Percentiles rank a stretch among this genome's conserved stretches.
Evolutionary conservation across 2,329 filamentous ascomycete genomes (phyloP).

Genomic region (Aspergillus fijiensis): DNA sequence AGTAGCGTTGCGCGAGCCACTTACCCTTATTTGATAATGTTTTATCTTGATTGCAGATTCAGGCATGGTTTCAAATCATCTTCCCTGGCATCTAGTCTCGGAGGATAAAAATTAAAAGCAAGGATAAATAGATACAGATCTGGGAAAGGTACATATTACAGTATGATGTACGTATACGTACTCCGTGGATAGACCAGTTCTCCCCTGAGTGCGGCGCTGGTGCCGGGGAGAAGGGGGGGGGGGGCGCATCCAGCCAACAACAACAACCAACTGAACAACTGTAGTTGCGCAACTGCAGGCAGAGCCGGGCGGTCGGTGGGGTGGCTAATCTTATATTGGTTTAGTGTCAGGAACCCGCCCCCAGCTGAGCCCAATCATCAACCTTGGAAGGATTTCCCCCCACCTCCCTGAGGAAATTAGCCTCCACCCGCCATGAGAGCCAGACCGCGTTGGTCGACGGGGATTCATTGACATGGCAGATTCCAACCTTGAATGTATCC

Average conservation of each 20-base stretch:
- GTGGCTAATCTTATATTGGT: not conserved
- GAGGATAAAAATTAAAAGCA: not conserved
- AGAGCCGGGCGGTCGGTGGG: constrained; percentile 1
- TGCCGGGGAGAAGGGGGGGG: no score
- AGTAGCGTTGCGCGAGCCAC: no score
- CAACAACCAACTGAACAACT: not conserved
- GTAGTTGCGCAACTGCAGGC: constrained; percentile 1
- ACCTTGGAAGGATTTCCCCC: not conserved
- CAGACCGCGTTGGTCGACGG: not conserved
- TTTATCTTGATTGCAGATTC: not conserved
- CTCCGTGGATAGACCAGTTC: no score
- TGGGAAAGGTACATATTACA: not conserved
- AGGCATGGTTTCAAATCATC: not conserved
- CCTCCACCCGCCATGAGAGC: constrained; percentile 6
- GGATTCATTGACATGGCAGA: not conserved
- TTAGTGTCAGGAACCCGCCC: constrained; percentile 31
- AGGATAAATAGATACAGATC: not conserved
- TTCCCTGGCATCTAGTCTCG: not conserved
- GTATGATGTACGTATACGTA: not conserved
- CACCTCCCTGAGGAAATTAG: constrained; percentile 5
- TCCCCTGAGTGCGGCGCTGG: constrained; percentile 15
- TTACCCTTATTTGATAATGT: not conserved
- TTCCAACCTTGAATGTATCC: not conserved
- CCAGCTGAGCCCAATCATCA: not conserved
- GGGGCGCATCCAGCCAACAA: no score